These are phyloP conservation scores for Tulasnella sp. DNA, from an alignment of 768 basidiomycete genomes.

Conservation along the genomic window DNA sequence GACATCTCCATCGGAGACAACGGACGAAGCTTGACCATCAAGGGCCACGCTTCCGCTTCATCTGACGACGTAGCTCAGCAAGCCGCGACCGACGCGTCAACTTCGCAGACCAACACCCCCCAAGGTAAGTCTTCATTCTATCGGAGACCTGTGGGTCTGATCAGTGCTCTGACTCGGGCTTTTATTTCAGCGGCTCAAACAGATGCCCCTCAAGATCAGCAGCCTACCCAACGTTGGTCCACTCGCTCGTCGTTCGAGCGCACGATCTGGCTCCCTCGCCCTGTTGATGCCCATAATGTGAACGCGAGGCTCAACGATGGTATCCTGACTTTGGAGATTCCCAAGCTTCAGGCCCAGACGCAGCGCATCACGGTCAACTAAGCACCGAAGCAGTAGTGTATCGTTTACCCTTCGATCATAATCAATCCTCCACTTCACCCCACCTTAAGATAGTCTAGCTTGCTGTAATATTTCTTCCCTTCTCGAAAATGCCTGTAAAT, in stretches of 20 bases:
- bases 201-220: not conserved
- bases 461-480: too few species aligned
- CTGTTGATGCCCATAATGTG: constrained; percentile 16
- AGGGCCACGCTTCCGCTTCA: constrained; percentile 6
- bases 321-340: constrained; percentile 20
- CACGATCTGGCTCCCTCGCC: constrained; percentile 20
- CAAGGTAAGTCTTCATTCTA: not conserved
- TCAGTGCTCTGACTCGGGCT: not conserved
- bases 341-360: constrained; percentile 14
- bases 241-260: constrained; percentile 13
- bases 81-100: not conserved
- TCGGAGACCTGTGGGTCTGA: too few species aligned
- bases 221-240: not conserved
- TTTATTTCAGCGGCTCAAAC: not conserved
- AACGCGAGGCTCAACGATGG: constrained; percentile 21
- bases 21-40: constrained; percentile 19
- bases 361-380: constrained; percentile 2
- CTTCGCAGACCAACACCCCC: too few species aligned
- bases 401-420: too few species aligned
- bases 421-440: too few species aligned
- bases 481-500: too few species aligned
- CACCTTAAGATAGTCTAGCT: too few species aligned
- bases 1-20: constrained; percentile 17
- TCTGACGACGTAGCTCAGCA: not conserved
- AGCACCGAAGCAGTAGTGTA: not conserved